These are phyloP conservation scores for Hygrophoropsis aurantiaca DNA, from an alignment of 768 basidiomycete genomes.

Conservation along the genomic window DNA sequence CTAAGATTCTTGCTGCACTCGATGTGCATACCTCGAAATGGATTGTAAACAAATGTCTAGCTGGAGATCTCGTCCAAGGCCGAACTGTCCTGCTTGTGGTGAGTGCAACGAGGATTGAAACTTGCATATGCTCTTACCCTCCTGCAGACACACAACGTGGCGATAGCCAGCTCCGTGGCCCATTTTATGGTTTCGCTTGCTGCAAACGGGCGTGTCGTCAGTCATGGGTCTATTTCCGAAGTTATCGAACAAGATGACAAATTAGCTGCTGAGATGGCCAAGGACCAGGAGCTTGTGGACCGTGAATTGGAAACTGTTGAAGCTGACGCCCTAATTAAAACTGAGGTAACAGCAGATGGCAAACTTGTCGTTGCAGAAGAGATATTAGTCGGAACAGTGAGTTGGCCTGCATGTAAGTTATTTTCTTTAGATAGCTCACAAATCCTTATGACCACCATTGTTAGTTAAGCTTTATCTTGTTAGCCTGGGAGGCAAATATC, in stretches of 20 bases:
- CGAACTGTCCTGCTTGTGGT: too few relatives aligned
- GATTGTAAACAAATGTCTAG: slow-evolving; percentile 47
- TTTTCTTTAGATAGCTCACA: slow-evolving; percentile 7
- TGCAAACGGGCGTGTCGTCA: slow-evolving; percentile 45
- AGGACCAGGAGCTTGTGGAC: slow-evolving; percentile 12
- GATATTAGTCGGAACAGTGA: slow-evolving; percentile 57
- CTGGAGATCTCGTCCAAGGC: slow-evolving; percentile 6
- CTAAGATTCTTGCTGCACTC: slow-evolving; percentile 49
- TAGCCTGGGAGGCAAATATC: slow-evolving; percentile 22
- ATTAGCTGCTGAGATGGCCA: slow-evolving; percentile 19
- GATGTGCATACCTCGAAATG: slow-evolving; percentile 53
- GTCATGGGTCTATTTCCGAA: slow-evolving; percentile 50
- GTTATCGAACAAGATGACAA: slow-evolving; percentile 41
- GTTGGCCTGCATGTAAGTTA: slow-evolving; percentile 43
- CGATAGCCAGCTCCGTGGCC: slow-evolving; percentile 21
- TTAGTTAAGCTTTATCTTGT: slow-evolving; percentile 29
- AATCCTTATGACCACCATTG: slow-evolving; percentile 14
- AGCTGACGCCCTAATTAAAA: slow-evolving; percentile 12
- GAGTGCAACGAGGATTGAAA: too few relatives aligned
- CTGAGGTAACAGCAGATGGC: slow-evolving; percentile 32
- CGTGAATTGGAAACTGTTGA: slow-evolving; percentile 18
- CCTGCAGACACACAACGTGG: slow-evolving; percentile 32
- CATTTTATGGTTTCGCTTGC: slow-evolving; percentile 53
- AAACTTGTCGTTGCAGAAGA: slow-evolving; percentile 70
- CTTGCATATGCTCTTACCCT: too few relatives aligned